Conservation (phyloP, 2,329 filamentous ascomycete genomes). For the Ceratocystis cacaofunesta region DNA sequence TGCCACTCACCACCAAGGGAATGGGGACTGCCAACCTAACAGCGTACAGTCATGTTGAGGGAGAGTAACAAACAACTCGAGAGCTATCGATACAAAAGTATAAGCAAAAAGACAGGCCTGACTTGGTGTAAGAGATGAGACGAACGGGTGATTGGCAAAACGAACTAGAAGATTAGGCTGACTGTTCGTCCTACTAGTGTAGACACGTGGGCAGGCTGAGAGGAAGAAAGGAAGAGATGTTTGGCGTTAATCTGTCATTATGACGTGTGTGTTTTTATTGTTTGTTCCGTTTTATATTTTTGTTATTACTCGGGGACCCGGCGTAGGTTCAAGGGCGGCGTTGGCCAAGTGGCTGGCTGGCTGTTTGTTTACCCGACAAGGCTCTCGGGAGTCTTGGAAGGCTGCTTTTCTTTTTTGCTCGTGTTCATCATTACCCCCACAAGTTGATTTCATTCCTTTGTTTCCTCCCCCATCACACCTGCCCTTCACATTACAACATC, state of each 20-base stretch:
- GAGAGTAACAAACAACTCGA: no score
- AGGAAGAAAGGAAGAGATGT: background rate
- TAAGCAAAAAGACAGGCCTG: background rate
- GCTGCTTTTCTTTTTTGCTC: slow-evolving; percentile 1
- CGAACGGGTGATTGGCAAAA: background rate
- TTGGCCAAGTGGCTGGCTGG: slow-evolving; percentile 15
- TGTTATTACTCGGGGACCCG: slow-evolving; percentile 8
- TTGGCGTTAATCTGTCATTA: slow-evolving; percentile 1
- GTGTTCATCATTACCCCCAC: background rate
- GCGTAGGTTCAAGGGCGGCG: slow-evolving; percentile 10
- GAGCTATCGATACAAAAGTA: no score
- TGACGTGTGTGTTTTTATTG: background rate
- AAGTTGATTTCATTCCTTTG: slow-evolving; percentile 2
- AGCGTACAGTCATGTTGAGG: no score
- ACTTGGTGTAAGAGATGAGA: background rate
- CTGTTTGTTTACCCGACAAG: slow-evolving; percentile 9
- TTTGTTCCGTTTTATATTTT: background rate
- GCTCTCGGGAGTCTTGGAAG: background rate
- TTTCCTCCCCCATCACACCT: background rate
- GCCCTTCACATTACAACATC: background rate
- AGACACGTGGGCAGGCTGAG: background rate
- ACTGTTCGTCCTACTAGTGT: slow-evolving; percentile 1
- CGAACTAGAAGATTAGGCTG: background rate
- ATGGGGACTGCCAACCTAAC: no score
- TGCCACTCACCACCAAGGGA: no score